Percentiles rank a stretch among this genome's conserved stretches.
These are phyloP conservation scores for Sugiyamaella chiloensis DNA, from an alignment of 805 yeast species.

Conservation along the genomic window DNA sequence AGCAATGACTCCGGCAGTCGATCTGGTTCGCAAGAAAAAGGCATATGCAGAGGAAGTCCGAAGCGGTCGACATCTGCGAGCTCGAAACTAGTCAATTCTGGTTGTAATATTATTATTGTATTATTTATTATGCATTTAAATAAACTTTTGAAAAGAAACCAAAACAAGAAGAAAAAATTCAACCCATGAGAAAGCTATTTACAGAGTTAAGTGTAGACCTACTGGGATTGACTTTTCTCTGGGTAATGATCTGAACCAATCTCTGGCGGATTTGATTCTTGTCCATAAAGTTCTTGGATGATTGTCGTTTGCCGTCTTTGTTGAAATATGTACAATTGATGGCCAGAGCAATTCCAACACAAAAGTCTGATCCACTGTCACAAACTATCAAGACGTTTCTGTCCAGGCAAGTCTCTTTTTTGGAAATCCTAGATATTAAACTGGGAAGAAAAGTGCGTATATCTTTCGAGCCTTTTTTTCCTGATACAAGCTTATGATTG, in stretches of 20 bases:
- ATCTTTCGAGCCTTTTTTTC: constrained; percentile 65
- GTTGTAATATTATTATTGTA: background rate
- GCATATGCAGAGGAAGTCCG: background rate
- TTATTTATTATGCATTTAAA: constrained; percentile 6
- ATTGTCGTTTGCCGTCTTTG: constrained; percentile 38
- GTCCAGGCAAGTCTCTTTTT: constrained; percentile 7
- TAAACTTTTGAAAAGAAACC: too few relatives aligned
- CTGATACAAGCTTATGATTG: constrained; percentile 25
- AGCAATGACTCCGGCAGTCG: constrained; percentile 22
- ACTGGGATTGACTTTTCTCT: constrained; percentile 65
- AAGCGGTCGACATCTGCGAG: background rate
- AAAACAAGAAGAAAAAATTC: too few relatives aligned
- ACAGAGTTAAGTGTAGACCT: constrained; percentile 74
- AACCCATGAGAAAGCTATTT: constrained; percentile 54
- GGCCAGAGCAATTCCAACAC: constrained; percentile 57
- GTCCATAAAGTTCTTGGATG: constrained; percentile 21
- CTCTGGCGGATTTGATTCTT: constrained; percentile 57
- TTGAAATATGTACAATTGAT: constrained; percentile 48
- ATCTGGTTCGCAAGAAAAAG: constrained; percentile 10
- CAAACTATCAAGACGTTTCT: constrained; percentile 49
- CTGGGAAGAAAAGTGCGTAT: constrained; percentile 48
- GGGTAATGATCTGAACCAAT: constrained; percentile 47
- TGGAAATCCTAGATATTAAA: constrained; percentile 35
- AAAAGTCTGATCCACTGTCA: constrained; percentile 62
- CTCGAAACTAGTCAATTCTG: background rate